Conservation (phyloP, 768 basidiomycete genomes). For the Gymnopilus junonius region DNA sequence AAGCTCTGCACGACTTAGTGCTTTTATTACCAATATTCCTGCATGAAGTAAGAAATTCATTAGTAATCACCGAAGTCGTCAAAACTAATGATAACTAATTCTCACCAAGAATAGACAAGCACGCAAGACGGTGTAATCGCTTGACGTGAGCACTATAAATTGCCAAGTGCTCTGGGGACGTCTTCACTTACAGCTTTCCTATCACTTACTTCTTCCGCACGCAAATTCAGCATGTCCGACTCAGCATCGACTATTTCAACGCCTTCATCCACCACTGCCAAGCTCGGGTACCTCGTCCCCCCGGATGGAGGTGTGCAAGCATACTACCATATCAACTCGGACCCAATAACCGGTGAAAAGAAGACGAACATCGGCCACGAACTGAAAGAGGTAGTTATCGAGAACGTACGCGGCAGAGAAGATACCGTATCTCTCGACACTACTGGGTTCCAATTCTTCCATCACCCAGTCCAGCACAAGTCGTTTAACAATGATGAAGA, state of each 20-base stretch:
- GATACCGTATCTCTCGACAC: slow-evolving; percentile 46
- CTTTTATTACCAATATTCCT: not conserved
- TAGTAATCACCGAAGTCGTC: not conserved
- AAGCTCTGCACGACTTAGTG: too few species aligned
- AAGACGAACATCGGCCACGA: slow-evolving; percentile 36
- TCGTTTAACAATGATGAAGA: slow-evolving; percentile 52
- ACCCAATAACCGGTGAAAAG: slow-evolving; percentile 36
- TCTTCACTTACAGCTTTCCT: not conserved
- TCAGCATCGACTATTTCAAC: not conserved
- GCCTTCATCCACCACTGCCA: slow-evolving; percentile 26
- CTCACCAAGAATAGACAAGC: slow-evolving; percentile 1
- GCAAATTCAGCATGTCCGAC: not conserved
- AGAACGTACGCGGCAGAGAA: slow-evolving; percentile 52
- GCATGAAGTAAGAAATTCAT: not conserved
- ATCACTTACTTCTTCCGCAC: not conserved
- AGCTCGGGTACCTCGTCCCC: slow-evolving; percentile 41
- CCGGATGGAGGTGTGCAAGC: slow-evolving; percentile 44
- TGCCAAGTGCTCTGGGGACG: not conserved
- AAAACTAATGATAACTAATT: too few species aligned
- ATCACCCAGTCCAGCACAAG: slow-evolving; percentile 43
- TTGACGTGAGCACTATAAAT: slow-evolving; percentile 2
- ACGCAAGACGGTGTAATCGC: not conserved
- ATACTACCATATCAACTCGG: slow-evolving; percentile 37
- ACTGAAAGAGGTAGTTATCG: slow-evolving; percentile 40
- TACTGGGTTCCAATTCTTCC: slow-evolving; percentile 51